Conservation (phyloP, 768 basidiomycete genomes). For the Amanita rubescens region DNA sequence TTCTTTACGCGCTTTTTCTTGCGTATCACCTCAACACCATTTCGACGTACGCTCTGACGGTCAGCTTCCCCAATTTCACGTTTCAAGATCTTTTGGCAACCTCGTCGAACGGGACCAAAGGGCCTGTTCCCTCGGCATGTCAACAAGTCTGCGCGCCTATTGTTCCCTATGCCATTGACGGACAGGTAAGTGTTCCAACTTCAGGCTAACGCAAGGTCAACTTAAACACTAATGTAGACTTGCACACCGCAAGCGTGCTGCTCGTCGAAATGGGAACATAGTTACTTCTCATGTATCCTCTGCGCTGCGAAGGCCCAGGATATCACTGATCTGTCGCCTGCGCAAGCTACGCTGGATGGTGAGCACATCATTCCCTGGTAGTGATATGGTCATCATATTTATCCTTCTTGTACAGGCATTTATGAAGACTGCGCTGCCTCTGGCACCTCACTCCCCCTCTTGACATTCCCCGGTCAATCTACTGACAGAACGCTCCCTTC, state of each 20-base stretch:
- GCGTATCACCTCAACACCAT: background rate
- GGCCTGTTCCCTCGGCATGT: background rate
- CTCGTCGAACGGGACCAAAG: background rate
- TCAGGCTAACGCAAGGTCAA: background rate
- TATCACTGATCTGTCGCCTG: constrained; percentile 21
- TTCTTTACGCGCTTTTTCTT: background rate
- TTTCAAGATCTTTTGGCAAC: background rate
- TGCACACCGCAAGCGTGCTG: constrained; percentile 31
- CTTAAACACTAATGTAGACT: constrained; percentile 11
- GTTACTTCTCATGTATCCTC: constrained; percentile 34
- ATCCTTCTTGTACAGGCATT: constrained; percentile 3
- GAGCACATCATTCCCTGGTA: constrained; percentile 8
- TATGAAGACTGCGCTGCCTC: constrained; percentile 12
- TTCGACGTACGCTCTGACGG: background rate
- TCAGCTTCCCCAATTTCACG: background rate
- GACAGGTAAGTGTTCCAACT: background rate
- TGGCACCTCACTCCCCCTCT: constrained; percentile 16
- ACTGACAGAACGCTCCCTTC: constrained; percentile 20
- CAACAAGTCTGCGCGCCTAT: constrained; percentile 5
- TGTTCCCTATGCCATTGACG: background rate
- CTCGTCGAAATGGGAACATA: constrained; percentile 27
- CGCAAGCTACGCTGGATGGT: constrained; percentile 31
- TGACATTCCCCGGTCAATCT: constrained; percentile 27
- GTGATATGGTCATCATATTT: background rate
- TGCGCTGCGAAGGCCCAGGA: constrained; percentile 28